Conservation (phyloP, 495 filamentous ascomycete genomes). For the Cryomyces minteri region DNA sequence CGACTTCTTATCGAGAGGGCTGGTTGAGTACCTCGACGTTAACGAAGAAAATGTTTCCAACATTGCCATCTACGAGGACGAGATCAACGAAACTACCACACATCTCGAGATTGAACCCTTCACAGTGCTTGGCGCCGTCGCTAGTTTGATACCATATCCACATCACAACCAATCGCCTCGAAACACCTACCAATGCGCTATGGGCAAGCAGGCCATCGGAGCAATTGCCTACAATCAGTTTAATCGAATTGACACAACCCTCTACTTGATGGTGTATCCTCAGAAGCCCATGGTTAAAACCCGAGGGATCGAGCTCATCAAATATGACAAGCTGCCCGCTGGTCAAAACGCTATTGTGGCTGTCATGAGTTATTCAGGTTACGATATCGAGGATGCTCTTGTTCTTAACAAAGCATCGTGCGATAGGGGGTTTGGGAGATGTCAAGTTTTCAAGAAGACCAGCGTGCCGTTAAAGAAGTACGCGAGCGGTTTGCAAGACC, state of each 20-base stretch:
- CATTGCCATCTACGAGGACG: conserved; percentile 72
- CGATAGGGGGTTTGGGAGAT: conserved; percentile 87
- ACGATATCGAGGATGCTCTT: conserved; percentile 97
- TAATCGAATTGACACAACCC: conserved; percentile 80
- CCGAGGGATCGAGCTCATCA: conserved; percentile 85
- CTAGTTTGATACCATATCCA: conserved; percentile 90
- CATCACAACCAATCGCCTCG: conserved; percentile 98
- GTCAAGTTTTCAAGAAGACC: conserved; percentile 67
- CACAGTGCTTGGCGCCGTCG: conserved; percentile 92
- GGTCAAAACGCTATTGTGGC: conserved; percentile 94
- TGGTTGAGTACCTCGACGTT: conserved; percentile 93
- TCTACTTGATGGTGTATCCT: conserved; percentile 94
- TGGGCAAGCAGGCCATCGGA: conserved; percentile 99
- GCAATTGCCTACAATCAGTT: conserved; percentile 97
- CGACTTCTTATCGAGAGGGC: conserved; percentile 70
- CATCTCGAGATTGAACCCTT: conserved; percentile 97
- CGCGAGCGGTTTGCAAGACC: conserved; percentile 58
- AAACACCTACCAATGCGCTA: conserved; percentile 98
- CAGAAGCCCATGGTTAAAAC: conserved; percentile 96
- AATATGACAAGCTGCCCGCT: conserved; percentile 93
- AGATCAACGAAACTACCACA: conserved; percentile 63
- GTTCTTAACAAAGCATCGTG: conserved; percentile 90
- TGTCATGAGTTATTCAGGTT: conserved; percentile 97
- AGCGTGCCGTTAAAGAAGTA: conserved; percentile 38
- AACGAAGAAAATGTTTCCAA: conserved; percentile 96